A percentile compares a stretch with the other conserved stretches of the same genome.
Conservation (phyloP, 2,329 filamentous ascomycete genomes). For the Aspergillus amoenus region DNA sequence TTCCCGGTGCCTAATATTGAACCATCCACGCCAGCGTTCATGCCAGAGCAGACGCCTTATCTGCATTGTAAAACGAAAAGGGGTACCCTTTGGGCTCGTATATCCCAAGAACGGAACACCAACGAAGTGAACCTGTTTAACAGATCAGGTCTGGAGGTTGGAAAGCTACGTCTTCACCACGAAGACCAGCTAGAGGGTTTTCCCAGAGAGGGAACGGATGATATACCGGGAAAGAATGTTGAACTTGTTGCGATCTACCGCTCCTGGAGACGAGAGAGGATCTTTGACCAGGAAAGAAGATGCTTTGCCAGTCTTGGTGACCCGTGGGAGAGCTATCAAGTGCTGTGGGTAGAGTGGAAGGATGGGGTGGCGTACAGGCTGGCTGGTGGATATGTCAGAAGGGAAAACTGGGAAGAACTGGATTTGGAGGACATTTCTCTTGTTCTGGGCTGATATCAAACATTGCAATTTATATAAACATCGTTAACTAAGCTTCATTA, state of each 20-base stretch:
- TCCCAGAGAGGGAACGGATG: neutral
- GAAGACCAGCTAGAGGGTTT: neutral
- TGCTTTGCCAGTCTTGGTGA: neutral
- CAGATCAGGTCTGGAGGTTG: neutral
- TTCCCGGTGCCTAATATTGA: neutral
- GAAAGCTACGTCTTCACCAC: neutral
- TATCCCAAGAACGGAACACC: rapidly evolving
- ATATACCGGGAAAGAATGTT: neutral
- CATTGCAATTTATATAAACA: too few species aligned
- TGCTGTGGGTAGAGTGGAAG: neutral
- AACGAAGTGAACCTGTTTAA: neutral
- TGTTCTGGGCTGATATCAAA: neutral
- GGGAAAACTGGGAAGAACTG: neutral
- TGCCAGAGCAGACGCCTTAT: neutral
- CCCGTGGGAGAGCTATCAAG: neutral
- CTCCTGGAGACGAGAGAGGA: neutral
- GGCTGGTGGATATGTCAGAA: neutral
- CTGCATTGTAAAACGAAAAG: neutral
- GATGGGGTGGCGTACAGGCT: neutral
- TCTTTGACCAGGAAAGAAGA: neutral
- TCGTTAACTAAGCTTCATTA: too few species aligned
- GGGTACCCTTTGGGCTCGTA: neutral
- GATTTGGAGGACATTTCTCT: neutral
- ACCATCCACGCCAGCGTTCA: neutral
- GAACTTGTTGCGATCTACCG: neutral